Evolutionary conservation across 2,329 filamentous ascomycete species (phyloP), one percentile per base, ranked within the genome.

Genomic region (Pseudopithomyces chartarum): DNA sequence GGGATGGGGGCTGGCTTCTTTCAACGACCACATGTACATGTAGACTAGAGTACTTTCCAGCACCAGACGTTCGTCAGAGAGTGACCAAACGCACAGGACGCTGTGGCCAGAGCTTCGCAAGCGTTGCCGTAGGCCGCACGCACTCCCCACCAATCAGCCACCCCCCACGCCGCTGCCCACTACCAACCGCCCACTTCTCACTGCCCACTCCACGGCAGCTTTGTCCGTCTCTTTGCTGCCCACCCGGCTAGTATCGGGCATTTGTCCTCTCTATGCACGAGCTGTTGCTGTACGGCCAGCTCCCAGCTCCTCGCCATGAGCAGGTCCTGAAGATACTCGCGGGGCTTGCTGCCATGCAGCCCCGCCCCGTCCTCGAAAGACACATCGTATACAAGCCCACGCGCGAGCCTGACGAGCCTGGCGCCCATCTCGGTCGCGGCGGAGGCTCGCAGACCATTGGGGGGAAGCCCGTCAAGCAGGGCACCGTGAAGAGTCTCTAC

Each of bases 291-390:
- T 87, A 84, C 74, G 85, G 83, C 65, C 82, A 85, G 66, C 80
- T 88, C 54, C 80, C 85, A 10, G 71, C 75, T 33, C 73, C 80
- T 38, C 84, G 85, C 66, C 84, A 87, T 77, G 78, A 83, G 68
- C 85, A 85, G 71, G 79, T 87, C 17, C 76, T 87, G 52, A 83
- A 85, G 67, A 84, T 88, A 64, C 78, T 89, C 45, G 82, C 85
- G 38, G 86, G 86, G 51, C 74, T 87, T 54, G 82, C 85, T 48
- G 84, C 82, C 64, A 85, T 85, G 80, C 85, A 87, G 68, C 86
- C 86, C 38, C 78, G 79, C 64, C 76, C 78, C 55, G 72, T 81
- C 50, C 68, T 82, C 48, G 82, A 87, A 70, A 81, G 85, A 56
- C 81, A 82, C 68, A 73, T 87, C 62, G 71, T 88, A 65, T 88